Evolutionary conservation across 2,329 filamentous ascomycete genomes (phyloP), one percentile per base, ranked within the genome.

Genomic region (Hymenoscyphus fraxineus): DNA sequence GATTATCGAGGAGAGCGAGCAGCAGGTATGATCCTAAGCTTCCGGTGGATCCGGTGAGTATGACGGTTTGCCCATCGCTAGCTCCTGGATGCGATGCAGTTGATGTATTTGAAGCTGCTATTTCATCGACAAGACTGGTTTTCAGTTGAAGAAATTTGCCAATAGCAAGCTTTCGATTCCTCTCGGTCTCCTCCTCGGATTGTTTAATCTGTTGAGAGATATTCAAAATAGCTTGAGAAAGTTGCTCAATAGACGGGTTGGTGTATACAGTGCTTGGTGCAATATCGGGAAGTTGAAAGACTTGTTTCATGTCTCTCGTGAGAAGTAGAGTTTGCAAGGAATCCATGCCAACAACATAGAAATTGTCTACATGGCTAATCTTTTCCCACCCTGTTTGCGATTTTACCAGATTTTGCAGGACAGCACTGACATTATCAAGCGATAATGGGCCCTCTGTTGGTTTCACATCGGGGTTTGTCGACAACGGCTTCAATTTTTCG

Each of bases 1-100:
- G 19, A 6, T 65, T 64, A 0, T 76, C 71, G 27, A 72, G 72
- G 39, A 81, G 73, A 13, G 70, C 51, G 61, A 80, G 73, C 6
- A 83, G 75, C 39, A 83, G 72, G 68, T 82, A 82, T 3, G 77
- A 79, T 0, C 82, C 82, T 15, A 84, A 67, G 9, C 78, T 79
- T 10, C 82, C 82, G 0, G 82, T 83, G 3, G 78, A 80, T 16
- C 80, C 82, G 0, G 80, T 84, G 15, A 84, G 67, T 10, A 80
- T 35, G 6, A 56, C 54, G 7, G 16, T 22, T 51, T 51, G n/a
- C 22, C 22, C 22, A 22, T 22, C n/a, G n/a, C 44, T 51, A 19
- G 6, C n/a, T n/a, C 9, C 44, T 51, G 7, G 7, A 3, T 51
- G 19, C 13, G 19, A 19, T 51, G n/a, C 16, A 51, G 12, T 51